phyloP scores from a whole-genome alignment of 805 yeast species.

The Saccharomycopsis microspora region DNA sequence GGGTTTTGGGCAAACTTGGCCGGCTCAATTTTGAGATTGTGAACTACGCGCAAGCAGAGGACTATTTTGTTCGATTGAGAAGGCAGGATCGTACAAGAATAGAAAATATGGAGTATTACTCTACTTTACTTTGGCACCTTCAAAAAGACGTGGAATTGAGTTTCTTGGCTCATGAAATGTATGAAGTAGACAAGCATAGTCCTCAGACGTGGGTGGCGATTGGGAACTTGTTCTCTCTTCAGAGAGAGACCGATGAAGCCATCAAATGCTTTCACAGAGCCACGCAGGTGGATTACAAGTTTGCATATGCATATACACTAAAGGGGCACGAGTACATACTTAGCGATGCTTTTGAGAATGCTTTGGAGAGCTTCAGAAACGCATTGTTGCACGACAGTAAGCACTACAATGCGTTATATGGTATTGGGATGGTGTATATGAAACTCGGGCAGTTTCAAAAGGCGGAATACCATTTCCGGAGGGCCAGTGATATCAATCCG shows the following conservation, averaged over 20 bases:
- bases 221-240: constrained; percentile 80
- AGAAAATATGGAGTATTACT: constrained; percentile 83
- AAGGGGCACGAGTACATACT: constrained; percentile 89
- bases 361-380: constrained; percentile 69
- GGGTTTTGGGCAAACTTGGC: constrained; percentile 76
- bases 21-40: constrained; percentile 78
- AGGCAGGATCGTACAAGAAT: constrained; percentile 64
- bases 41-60: constrained; percentile 67
- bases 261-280: constrained; percentile 79
- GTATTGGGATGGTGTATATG: constrained; percentile 87
- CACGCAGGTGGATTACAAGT: constrained; percentile 49
- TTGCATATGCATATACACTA: constrained; percentile 83
- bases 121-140: constrained; percentile 88
- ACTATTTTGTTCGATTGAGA: constrained; percentile 51
- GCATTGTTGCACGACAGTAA: constrained; percentile 69
- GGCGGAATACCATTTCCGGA: constrained; percentile 80
- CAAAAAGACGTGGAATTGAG: constrained; percentile 71
- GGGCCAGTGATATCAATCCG: constrained; percentile 83
- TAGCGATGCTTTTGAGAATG: constrained; percentile 83
- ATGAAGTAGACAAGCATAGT: constrained; percentile 48
- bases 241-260: constrained; percentile 81
- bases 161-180: constrained; percentile 71
- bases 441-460: constrained; percentile 73
- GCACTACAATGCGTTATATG: constrained; percentile 92
- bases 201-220: constrained; percentile 88